phyloP scores from a whole-genome alignment of 1,284 basidiomycete genomes.

The Salmacisia buchloeana region DNA sequence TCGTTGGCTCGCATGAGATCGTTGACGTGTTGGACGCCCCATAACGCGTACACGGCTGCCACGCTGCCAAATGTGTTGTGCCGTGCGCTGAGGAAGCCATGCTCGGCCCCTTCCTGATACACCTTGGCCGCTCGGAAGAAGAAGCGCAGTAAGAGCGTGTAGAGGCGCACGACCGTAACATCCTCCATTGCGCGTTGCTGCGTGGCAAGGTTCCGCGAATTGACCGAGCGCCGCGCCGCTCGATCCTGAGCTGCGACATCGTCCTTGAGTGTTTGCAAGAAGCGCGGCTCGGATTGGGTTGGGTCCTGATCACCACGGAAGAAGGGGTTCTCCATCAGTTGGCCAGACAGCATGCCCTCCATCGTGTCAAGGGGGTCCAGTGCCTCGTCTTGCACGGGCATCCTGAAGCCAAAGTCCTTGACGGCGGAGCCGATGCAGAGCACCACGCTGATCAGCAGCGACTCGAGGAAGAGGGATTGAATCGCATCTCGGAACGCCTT shows the following conservation, averaged over 20 bases:
- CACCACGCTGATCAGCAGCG: neutral
- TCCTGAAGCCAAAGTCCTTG: neutral
- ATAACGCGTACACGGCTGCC: neutral
- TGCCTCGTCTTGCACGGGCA: neutral
- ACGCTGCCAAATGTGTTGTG: neutral
- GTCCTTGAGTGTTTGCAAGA: neutral
- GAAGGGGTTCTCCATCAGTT: neutral
- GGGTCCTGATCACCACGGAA: neutral
- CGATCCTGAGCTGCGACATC: neutral
- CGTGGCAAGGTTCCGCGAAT: neutral
- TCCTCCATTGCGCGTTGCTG: slow-evolving; percentile 1
- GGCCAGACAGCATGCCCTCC: slow-evolving; percentile 3
- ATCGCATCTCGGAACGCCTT: neutral
- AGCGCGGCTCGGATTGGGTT: neutral
- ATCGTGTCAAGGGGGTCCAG: neutral
- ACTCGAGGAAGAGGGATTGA: neutral
- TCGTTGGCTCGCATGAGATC: neutral
- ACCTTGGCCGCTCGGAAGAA: neutral
- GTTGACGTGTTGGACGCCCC: neutral
- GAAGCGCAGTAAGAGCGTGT: neutral
- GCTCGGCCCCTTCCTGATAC: neutral
- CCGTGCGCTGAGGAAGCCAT: neutral
- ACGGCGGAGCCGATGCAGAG: neutral
- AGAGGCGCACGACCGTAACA: neutral
- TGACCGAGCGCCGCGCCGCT: neutral